Evolutionary conservation across 2,329 filamentous ascomycete species (phyloP).

Genomic region (Thelonectria discophora): DNA sequence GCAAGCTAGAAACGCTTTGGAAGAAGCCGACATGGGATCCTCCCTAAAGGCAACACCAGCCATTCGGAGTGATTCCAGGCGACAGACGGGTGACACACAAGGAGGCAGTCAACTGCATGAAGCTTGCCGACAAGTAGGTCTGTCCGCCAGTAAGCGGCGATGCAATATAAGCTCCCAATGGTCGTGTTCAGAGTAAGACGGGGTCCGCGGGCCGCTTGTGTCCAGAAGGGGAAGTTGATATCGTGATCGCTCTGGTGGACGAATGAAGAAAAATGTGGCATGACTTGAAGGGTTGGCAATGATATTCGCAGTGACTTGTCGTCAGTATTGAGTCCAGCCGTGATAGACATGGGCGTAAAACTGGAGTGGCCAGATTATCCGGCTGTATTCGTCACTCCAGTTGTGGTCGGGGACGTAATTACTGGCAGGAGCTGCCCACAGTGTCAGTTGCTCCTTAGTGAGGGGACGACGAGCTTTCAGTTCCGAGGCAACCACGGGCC

Average conservation of each 20-base stretch:
- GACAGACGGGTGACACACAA: background rate
- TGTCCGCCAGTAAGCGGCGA: slow-evolving; percentile 1
- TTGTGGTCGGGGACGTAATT: background rate
- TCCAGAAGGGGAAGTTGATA: slow-evolving; percentile 20
- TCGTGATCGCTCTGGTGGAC: background rate
- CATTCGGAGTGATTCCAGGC: slow-evolving; percentile 17
- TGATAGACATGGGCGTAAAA: background rate
- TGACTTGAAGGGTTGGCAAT: background rate
- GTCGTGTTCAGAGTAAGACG: background rate
- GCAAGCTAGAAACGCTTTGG: background rate
- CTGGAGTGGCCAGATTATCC: background rate
- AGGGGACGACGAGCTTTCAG: slow-evolving; percentile 16
- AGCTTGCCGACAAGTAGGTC: background rate
- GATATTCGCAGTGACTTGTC: background rate
- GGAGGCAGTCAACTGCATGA: background rate
- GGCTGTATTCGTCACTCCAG: background rate
- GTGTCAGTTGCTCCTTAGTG: no score
- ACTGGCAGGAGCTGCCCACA: background rate
- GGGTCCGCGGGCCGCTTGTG: slow-evolving; percentile 7
- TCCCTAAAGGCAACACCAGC: background rate
- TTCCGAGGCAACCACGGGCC: slow-evolving; percentile 10
- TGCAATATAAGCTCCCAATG: slow-evolving; percentile 5
- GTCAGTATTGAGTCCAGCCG: no score
- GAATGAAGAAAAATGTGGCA: background rate
- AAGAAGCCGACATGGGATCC: background rate